phyloP scores from a whole-genome alignment of 2,329 filamentous ascomycete species.

The Pseudocercospora fijiensis region DNA sequence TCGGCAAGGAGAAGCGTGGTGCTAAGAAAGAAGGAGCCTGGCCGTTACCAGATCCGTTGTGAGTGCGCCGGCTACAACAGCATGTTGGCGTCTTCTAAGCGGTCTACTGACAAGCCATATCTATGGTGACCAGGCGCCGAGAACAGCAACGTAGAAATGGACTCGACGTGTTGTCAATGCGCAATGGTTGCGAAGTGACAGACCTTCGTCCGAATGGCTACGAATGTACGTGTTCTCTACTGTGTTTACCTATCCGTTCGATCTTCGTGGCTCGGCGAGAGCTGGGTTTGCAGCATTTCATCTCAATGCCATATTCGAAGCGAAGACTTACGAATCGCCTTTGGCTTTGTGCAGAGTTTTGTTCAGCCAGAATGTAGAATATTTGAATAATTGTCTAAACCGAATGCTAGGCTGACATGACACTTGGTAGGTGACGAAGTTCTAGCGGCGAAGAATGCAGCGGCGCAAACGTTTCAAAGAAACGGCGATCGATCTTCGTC shows the following conservation, averaged over 20 bases:
- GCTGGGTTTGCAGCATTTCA: background rate
- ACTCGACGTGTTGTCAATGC: slow-evolving; percentile 32
- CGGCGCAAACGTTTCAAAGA: background rate
- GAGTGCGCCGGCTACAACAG: background rate
- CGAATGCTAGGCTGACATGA: background rate
- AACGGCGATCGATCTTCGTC: slow-evolving; percentile 1
- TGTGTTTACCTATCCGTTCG: background rate
- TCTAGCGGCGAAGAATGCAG: slow-evolving; percentile 17
- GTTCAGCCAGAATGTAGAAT: background rate
- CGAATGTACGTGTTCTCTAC: slow-evolving; percentile 17
- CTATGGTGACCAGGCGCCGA: slow-evolving; percentile 13
- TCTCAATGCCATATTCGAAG: background rate
- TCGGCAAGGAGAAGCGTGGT: slow-evolving; percentile 61
- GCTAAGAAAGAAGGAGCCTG: slow-evolving; percentile 31
- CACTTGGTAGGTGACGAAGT: slow-evolving; percentile 9
- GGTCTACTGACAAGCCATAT: background rate
- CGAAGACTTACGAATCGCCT: background rate
- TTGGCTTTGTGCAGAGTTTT: background rate
- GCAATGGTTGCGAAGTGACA: slow-evolving; percentile 31
- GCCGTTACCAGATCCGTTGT: slow-evolving; percentile 1
- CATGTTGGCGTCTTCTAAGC: background rate
- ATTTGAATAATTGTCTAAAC: background rate
- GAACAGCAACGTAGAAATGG: slow-evolving; percentile 36
- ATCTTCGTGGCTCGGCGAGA: background rate
- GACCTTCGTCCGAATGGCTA: slow-evolving; percentile 36